phyloP scores from a whole-genome alignment of 805 yeast species.

The Priceomyces haplophilus region DNA sequence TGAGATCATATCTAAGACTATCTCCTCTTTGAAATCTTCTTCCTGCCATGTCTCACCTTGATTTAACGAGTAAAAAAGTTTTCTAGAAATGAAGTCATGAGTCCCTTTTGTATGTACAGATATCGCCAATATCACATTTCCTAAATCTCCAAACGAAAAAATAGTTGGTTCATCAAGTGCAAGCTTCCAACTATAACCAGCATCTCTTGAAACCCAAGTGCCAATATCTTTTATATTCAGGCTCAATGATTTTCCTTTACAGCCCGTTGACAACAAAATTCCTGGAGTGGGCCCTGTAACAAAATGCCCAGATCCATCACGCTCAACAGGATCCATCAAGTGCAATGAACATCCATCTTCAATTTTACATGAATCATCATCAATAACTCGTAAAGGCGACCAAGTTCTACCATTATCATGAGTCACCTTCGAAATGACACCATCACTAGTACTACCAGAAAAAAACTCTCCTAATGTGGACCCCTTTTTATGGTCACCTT shows the following conservation, averaged over 20 bases:
- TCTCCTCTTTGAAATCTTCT: slow-evolving; percentile 42
- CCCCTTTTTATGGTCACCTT: slow-evolving; percentile 12
- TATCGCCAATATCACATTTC: slow-evolving; percentile 66
- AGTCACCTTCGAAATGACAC: slow-evolving; percentile 38
- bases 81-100: slow-evolving; percentile 25
- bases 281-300: slow-evolving; percentile 57
- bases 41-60: slow-evolving; percentile 69
- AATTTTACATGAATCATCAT: slow-evolving; percentile 40
- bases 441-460: slow-evolving; percentile 18
- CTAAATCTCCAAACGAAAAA: slow-evolving; percentile 72
- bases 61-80: slow-evolving; percentile 57
- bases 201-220: slow-evolving; percentile 71
- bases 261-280: slow-evolving; percentile 31
- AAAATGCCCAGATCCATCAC: slow-evolving; percentile 41
- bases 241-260: slow-evolving; percentile 25
- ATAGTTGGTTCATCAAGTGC: slow-evolving; percentile 51
- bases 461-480: slow-evolving; percentile 26
- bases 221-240: slow-evolving; percentile 13
- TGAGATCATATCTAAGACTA: slow-evolving; percentile 42
- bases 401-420: slow-evolving; percentile 55
- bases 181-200: slow-evolving; percentile 69
- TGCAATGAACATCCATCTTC: slow-evolving; percentile 51
- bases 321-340: slow-evolving; percentile 27
- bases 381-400: slow-evolving; percentile 44
- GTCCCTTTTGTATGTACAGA: slow-evolving; percentile 31